Conservation (phyloP, 202 grass and related monocot species). For the Schoenoplectus tabernaemontani region DNA sequence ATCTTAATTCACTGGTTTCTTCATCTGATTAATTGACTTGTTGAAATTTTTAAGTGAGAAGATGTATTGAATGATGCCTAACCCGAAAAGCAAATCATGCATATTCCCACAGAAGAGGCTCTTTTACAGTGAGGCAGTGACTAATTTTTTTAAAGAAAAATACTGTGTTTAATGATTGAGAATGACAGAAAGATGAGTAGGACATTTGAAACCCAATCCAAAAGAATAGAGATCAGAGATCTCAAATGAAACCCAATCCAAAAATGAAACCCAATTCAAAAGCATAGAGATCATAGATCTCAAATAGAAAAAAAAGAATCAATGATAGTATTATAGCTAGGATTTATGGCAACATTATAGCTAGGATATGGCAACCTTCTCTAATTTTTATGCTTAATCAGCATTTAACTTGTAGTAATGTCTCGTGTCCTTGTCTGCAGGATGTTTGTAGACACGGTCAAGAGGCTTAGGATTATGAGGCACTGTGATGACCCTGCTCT, state of each 20-base stretch:
- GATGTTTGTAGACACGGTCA: constrained; percentile 60
- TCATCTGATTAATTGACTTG: neutral
- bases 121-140: neutral
- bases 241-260: no score
- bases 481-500: constrained; percentile 44
- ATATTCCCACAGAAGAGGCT: neutral
- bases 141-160: neutral
- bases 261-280: no score
- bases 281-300: no score
- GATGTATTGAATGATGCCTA: neutral
- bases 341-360: no score
- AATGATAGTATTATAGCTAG: no score
- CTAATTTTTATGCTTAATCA: neutral
- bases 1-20: neutral
- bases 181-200: neutral
- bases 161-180: neutral
- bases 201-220: no score
- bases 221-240: no score
- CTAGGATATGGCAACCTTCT: neutral
- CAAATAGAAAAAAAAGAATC: no score
- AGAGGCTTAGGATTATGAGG: constrained; percentile 74
- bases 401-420: neutral
- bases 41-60: neutral
- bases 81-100: neutral
- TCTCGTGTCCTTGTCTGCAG: constrained; percentile 27